These are phyloP conservation scores for Cucurbita ficifolia DNA, from an alignment of 306 rosid species.

Conservation along the genomic window DNA sequence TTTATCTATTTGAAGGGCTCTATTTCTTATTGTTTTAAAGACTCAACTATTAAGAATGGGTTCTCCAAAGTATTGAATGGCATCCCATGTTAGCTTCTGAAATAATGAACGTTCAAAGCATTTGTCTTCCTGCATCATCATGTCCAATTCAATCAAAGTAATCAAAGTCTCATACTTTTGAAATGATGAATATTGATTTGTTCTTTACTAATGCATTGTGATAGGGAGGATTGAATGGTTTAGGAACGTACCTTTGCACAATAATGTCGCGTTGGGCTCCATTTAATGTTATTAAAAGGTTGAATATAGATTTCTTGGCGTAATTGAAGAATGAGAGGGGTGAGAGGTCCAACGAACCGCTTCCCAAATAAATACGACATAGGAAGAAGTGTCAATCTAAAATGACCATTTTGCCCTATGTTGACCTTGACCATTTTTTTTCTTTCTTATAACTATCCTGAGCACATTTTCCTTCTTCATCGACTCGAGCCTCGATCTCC, in stretches of 20 bases:
- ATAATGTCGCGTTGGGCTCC: conserved; percentile 27
- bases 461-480: too few species aligned
- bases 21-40: conserved; percentile 17
- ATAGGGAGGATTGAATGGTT: too few species aligned
- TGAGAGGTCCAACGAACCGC: too few species aligned
- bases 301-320: conserved; percentile 28
- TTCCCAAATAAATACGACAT: conserved; percentile 54
- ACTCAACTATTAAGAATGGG: conserved; percentile 17
- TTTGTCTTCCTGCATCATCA: background rate
- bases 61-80: conserved; percentile 12
- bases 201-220: too few species aligned
- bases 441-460: too few species aligned
- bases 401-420: too few species aligned
- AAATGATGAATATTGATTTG: too few species aligned
- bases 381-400: conserved; percentile 45
- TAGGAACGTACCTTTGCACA: conserved; percentile 54
- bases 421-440: too few species aligned
- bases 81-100: conserved; percentile 26
- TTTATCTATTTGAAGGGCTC: conserved; percentile 14
- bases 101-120: conserved; percentile 5
- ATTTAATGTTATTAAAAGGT: conserved; percentile 28
- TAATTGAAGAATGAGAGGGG: too few species aligned
- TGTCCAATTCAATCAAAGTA: too few species aligned
- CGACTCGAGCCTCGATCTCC: too few species aligned
- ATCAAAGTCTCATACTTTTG: too few species aligned